Evolutionary conservation across 2,329 filamentous ascomycete genomes (phyloP).

Genomic region (Xylaria sp.): DNA sequence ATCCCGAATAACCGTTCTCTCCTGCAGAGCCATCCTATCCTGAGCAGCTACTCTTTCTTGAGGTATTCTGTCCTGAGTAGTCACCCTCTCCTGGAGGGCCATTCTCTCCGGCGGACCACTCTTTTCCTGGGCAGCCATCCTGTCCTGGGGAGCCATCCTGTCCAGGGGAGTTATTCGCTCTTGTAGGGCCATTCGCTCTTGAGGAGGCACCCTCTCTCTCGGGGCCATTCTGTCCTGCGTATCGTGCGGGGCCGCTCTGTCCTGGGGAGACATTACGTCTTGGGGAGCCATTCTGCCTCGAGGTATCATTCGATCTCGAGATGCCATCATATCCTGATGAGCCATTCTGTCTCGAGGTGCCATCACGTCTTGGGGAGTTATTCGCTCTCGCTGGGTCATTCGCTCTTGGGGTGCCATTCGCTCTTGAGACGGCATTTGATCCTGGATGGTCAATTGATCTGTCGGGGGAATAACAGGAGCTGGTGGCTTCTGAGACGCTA

Average conservation of each 20-base stretch:
- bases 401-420: not conserved
- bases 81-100: not conserved
- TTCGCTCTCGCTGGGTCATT: not conserved
- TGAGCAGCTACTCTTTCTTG: not conserved
- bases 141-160: not conserved
- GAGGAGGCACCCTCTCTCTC: not conserved
- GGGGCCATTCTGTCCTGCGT: not conserved
- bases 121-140: not conserved
- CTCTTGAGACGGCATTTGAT: not conserved
- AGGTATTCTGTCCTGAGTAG: too few species aligned
- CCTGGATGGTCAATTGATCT: not conserved
- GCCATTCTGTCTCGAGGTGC: not conserved
- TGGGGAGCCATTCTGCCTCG: not conserved
- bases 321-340: not conserved
- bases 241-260: not conserved
- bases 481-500: conserved; percentile 54
- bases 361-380: not conserved
- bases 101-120: not conserved
- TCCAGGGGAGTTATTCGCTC: not conserved
- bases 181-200: not conserved
- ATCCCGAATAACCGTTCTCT: not conserved
- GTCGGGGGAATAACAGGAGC: conserved; percentile 26
- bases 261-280: not conserved
- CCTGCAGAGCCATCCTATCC: not conserved
- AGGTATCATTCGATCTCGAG: not conserved